A percentile compares a stretch with the other conserved stretches of the same genome.
phyloP scores from a whole-genome alignment of 371 early-diverging fungal species.

The Rhizopus microsporus region DNA sequence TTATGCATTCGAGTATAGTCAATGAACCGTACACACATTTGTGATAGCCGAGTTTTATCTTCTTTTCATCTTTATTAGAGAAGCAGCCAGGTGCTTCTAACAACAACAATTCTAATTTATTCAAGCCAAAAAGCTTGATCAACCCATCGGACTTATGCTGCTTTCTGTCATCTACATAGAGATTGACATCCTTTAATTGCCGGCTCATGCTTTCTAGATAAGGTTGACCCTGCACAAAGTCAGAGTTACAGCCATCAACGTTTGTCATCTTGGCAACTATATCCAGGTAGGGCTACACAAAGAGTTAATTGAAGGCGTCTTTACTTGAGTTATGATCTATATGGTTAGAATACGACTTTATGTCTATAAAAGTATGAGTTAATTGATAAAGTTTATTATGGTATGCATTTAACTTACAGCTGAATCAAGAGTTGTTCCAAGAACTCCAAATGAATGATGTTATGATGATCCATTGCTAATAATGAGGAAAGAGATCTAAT shows the following conservation, averaged over 20 bases:
- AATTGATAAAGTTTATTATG: neutral
- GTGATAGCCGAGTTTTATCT: conserved; percentile 4
- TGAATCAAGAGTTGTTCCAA: conserved; percentile 4
- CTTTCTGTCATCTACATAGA: conserved; percentile 5
- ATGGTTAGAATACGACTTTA: conserved; percentile 1
- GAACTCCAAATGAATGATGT: conserved; percentile 1
- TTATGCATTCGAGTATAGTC: conserved; percentile 5
- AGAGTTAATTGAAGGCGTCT: conserved; percentile 10
- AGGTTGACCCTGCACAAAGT: conserved; percentile 6
- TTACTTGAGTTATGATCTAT: conserved; percentile 2
- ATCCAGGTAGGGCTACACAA: too few relatives aligned
- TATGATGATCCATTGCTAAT: conserved; percentile 1
- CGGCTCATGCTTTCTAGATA: neutral
- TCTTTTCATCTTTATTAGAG: conserved; percentile 1
- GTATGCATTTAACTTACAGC: conserved; percentile 1
- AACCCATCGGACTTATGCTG: conserved; percentile 8
- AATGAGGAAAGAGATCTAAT: neutral
- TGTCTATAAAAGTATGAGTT: conserved; percentile 17
- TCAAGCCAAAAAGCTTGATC: conserved; percentile 1
- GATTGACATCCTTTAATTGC: conserved; percentile 1
- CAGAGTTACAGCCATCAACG: neutral
- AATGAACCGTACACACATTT: conserved; percentile 9
- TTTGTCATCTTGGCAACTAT: conserved; percentile 1
- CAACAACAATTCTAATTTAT: conserved; percentile 6
- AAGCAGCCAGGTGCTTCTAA: conserved; percentile 5